Evolutionary conservation across 2,329 filamentous ascomycete genomes (phyloP).

Genomic region (Tolypocladium ophioglossoides): DNA sequence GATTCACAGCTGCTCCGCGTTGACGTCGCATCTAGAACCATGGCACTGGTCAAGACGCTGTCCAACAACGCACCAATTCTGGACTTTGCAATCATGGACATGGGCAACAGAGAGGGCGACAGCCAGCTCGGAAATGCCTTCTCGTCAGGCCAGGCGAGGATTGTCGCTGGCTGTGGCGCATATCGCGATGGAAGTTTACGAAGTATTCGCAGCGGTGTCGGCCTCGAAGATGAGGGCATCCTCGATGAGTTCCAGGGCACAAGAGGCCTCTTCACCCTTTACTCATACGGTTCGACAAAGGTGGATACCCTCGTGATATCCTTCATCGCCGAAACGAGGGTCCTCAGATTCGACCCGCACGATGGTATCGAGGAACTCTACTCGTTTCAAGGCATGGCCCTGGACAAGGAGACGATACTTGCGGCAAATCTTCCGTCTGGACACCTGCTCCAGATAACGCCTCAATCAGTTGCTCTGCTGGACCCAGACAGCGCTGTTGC

Average conservation of each 20-base stretch:
- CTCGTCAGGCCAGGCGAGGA: slow-evolving; percentile 85
- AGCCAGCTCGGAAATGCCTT: slow-evolving; percentile 73
- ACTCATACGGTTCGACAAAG: slow-evolving; percentile 34
- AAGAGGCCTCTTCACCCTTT: slow-evolving; percentile 61
- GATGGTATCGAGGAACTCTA: slow-evolving; percentile 82
- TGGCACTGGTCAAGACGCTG: slow-evolving; percentile 59
- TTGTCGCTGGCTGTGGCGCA: slow-evolving; percentile 87
- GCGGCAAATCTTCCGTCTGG: slow-evolving; percentile 53
- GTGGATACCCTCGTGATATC: slow-evolving; percentile 69
- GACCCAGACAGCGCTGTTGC: slow-evolving; percentile 46
- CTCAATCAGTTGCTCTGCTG: slow-evolving; percentile 48
- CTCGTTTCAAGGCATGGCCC: slow-evolving; percentile 57
- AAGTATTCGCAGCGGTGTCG: slow-evolving; percentile 88
- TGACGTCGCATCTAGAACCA: slow-evolving; percentile 27
- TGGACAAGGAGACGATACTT: slow-evolving; percentile 64
- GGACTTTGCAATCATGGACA: slow-evolving; percentile 93
- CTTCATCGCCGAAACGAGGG: slow-evolving; percentile 71
- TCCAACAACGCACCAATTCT: slow-evolving; percentile 81
- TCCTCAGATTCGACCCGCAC: slow-evolving; percentile 64
- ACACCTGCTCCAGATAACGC: slow-evolving; percentile 67
- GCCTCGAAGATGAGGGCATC: slow-evolving; percentile 76
- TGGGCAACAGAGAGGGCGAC: slow-evolving; percentile 75
- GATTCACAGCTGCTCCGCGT: slow-evolving; percentile 75
- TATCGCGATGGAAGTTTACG: slow-evolving; percentile 81
- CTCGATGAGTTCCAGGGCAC: slow-evolving; percentile 69